Conservation (phyloP, 2,329 filamentous ascomycete genomes). For the Cercospora beticola region DNA sequence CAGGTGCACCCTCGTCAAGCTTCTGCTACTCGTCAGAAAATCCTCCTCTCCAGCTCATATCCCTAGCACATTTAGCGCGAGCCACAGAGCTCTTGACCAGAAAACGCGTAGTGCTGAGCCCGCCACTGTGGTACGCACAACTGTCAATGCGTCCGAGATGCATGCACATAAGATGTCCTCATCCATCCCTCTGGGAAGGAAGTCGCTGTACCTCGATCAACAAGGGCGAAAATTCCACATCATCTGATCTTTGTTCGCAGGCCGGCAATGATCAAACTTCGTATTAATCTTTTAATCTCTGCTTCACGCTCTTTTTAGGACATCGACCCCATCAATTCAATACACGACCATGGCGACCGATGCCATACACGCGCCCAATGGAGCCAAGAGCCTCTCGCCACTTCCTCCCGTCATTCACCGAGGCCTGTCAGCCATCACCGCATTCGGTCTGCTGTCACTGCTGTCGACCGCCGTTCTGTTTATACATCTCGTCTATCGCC, state of each 20-base stretch:
- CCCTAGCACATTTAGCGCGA: not conserved
- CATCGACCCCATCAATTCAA: not conserved
- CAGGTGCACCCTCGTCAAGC: not conserved
- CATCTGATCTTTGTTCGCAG: not conserved
- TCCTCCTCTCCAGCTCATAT: not conserved
- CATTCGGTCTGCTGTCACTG: constrained; percentile 29
- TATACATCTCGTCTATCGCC: constrained; percentile 30
- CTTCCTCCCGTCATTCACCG: constrained; percentile 24
- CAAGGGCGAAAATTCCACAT: not conserved
- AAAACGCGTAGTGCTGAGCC: not conserved
- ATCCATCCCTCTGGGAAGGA: not conserved
- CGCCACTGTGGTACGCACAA: not conserved
- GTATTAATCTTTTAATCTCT: not conserved
- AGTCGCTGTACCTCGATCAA: not conserved
- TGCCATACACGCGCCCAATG: not conserved
- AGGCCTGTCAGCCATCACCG: constrained; percentile 29
- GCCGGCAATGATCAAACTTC: constrained; percentile 1
- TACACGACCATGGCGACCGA: not conserved
- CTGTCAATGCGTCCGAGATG: not conserved
- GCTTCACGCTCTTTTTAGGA: not conserved
- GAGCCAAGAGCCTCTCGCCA: not conserved
- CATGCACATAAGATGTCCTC: not conserved
- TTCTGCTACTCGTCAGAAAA: not conserved
- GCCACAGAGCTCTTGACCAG: not conserved
- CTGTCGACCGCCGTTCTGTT: constrained; percentile 27